A percentile compares a stretch with the other conserved stretches of the same genome.
phyloP scores from a whole-genome alignment of 2,329 filamentous ascomycete species.

The Calonectria naviculata region DNA sequence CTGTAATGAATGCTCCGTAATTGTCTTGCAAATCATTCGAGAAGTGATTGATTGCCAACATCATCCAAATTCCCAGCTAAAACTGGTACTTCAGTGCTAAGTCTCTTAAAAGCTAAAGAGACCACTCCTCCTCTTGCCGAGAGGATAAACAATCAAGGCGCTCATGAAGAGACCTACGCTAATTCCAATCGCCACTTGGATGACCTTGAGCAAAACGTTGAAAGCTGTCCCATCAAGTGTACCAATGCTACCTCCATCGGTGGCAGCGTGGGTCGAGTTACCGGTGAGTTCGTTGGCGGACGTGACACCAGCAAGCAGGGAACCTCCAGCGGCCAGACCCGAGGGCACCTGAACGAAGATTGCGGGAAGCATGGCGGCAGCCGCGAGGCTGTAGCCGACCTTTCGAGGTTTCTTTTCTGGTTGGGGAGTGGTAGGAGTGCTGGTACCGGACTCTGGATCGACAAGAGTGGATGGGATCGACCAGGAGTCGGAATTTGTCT shows the following conservation, averaged over 20 bases:
- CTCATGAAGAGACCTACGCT: conserved; percentile 70
- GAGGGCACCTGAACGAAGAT: conserved; percentile 81
- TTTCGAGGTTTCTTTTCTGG: conserved; percentile 50
- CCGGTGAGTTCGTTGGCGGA: conserved; percentile 66
- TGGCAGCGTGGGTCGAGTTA: conserved; percentile 49
- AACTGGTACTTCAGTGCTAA: background rate
- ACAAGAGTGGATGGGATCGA: conserved; percentile 40
- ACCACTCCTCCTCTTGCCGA: conserved; percentile 68
- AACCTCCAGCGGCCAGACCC: conserved; percentile 70
- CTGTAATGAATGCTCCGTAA: background rate
- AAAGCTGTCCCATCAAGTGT: conserved; percentile 60
- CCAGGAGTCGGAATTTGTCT: conserved; percentile 42
- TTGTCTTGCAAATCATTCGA: background rate
- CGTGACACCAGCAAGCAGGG: conserved; percentile 67
- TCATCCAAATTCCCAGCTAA: background rate
- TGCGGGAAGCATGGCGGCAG: conserved; percentile 85
- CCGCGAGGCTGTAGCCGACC: conserved; percentile 81
- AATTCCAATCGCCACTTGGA: conserved; percentile 71
- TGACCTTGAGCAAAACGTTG: conserved; percentile 66
- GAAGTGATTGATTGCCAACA: background rate
- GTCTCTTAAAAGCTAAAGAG: conserved; percentile 62
- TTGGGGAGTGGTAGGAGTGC: conserved; percentile 31
- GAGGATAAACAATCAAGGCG: conserved; percentile 64
- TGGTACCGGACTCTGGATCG: conserved; percentile 47
- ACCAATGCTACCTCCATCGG: conserved; percentile 37